Evolutionary conservation across 768 basidiomycete genomes (phyloP).

Genomic region (Auriscalpium vulgare): DNA sequence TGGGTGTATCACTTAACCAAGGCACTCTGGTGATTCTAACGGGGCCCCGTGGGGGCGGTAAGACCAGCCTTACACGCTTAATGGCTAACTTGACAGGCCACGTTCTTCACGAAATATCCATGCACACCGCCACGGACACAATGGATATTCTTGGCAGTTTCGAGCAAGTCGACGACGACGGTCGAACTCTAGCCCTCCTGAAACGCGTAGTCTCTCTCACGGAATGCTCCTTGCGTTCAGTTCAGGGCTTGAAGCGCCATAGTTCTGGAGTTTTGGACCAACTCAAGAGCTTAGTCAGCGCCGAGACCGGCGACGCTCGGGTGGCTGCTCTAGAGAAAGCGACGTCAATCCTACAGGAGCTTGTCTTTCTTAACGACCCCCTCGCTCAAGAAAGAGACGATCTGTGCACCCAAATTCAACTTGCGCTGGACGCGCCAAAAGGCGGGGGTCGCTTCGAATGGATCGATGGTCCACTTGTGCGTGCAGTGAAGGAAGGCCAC

Average conservation of each 20-base stretch:
- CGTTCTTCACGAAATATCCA: constrained; percentile 57
- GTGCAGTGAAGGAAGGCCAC: constrained; percentile 76
- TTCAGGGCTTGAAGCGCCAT: constrained; percentile 13
- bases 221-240: constrained; percentile 31
- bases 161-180: constrained; percentile 73
- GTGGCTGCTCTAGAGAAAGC: neutral
- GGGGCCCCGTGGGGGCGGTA: constrained; percentile 67
- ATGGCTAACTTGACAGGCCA: constrained; percentile 69
- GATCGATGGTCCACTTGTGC: constrained; percentile 88
- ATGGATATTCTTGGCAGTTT: constrained; percentile 93
- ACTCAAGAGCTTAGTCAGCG: neutral
- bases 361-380: constrained; percentile 13
- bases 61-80: constrained; percentile 63
- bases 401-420: constrained; percentile 1
- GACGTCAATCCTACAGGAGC: constrained; percentile 20
- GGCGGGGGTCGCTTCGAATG: constrained; percentile 71
- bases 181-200: constrained; percentile 29
- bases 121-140: constrained; percentile 86
- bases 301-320: neutral
- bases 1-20: constrained; percentile 64
- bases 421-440: constrained; percentile 20
- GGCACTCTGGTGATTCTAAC: constrained; percentile 89
- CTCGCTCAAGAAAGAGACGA: constrained; percentile 1
- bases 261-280: neutral
- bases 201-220: constrained; percentile 33